Percentiles rank a stretch among this genome's conserved stretches.
phyloP scores from a whole-genome alignment of 768 basidiomycete species.

The Chalciporus sphaerocephalus region DNA sequence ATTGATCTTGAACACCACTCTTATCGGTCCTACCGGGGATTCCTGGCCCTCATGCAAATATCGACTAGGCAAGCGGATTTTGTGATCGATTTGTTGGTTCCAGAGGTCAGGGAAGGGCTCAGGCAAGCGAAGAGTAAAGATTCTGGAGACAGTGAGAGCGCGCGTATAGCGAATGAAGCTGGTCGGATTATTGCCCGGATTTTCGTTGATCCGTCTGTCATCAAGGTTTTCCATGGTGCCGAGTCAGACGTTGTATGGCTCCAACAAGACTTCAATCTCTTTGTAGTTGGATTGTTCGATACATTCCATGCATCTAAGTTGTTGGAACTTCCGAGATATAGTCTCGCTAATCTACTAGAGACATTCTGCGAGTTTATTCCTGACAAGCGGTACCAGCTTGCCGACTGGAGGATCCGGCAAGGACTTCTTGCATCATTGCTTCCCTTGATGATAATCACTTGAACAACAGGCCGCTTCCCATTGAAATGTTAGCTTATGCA shows the following conservation, averaged over 20 bases:
- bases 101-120: constrained; percentile 62
- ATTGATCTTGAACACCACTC: constrained; percentile 94
- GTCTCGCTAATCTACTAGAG: constrained; percentile 77
- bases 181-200: constrained; percentile 46
- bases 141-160: constrained; percentile 9
- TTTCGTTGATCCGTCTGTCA: constrained; percentile 76
- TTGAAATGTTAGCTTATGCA: constrained; percentile 89
- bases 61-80: constrained; percentile 82
- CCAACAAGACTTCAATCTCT: constrained; percentile 92
- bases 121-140: constrained; percentile 51
- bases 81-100: constrained; percentile 74
- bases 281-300: constrained; percentile 94
- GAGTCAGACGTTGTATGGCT: constrained; percentile 94
- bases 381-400: constrained; percentile 94
- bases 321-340: constrained; percentile 77
- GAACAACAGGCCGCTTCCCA: constrained; percentile 60
- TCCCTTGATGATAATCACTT: too few relatives aligned
- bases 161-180: constrained; percentile 20
- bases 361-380: constrained; percentile 87
- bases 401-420: constrained; percentile 93
- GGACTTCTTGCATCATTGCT: too few relatives aligned
- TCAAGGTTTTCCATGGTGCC: constrained; percentile 95
- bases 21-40: constrained; percentile 78
- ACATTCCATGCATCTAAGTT: constrained; percentile 92
- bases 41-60: constrained; percentile 91